Evolutionary conservation across 257 asterid species (phyloP).

Genomic region (Primulina tabacum): DNA sequence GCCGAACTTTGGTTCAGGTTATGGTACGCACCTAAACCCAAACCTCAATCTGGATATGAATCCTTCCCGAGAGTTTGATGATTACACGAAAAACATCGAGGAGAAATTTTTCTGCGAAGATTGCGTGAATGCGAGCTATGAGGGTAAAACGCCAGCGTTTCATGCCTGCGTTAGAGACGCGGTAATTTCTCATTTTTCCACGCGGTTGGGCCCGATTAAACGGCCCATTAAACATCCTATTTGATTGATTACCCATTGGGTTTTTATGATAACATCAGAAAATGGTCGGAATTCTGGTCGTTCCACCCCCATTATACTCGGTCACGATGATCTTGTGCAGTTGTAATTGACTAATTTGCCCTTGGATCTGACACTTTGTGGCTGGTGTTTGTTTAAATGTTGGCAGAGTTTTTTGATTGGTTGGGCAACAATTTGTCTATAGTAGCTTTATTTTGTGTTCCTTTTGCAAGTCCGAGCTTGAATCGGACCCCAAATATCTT

Average conservation of each 20-base stretch:
- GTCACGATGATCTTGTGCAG: background rate
- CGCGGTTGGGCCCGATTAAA: conserved; percentile 51
- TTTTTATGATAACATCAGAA: background rate
- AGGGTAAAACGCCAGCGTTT: conserved; percentile 36
- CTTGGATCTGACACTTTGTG: background rate
- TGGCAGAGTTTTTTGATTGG: background rate
- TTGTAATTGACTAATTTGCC: background rate
- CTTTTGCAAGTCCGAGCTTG: no score
- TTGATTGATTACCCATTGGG: background rate
- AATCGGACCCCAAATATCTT: no score
- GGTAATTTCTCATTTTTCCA: conserved; percentile 32
- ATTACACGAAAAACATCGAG: conserved; percentile 18
- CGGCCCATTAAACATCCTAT: conserved; percentile 35
- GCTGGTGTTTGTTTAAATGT: background rate
- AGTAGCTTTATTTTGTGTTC: no score
- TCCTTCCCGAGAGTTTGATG: background rate
- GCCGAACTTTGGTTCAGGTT: conserved; percentile 16
- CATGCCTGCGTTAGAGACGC: conserved; percentile 73
- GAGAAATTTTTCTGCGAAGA: conserved; percentile 39
- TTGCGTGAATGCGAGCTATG: conserved; percentile 32
- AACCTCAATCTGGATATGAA: conserved; percentile 18
- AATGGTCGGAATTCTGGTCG: background rate
- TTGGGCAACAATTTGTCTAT: background rate
- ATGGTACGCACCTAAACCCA: conserved; percentile 3
- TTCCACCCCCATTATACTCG: no score